Evolutionary conservation across 208 protist genomes (phyloP).

Genomic region (Porcisia hertigi): DNA sequence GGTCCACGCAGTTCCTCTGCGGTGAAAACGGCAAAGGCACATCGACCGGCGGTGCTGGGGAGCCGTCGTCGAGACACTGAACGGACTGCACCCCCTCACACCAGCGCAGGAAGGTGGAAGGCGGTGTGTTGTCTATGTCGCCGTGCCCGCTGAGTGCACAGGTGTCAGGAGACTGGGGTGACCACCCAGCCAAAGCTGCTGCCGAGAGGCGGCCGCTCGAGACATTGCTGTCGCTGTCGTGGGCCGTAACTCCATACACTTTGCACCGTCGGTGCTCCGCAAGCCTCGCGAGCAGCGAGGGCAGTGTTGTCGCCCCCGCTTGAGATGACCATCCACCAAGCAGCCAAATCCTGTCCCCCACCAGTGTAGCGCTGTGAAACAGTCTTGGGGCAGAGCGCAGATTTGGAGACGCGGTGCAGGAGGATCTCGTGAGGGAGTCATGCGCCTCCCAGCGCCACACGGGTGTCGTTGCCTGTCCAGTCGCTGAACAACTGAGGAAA

Average conservation of each 20-base stretch:
- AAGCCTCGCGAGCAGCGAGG: conserved; percentile 5
- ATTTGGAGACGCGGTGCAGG: neutral
- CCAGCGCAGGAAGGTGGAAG: conserved; percentile 15
- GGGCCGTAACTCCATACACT: conserved; percentile 10
- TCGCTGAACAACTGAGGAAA: conserved; percentile 7
- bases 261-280: conserved; percentile 29
- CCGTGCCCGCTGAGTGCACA: neutral
- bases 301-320: neutral
- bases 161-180: neutral
- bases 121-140: neutral
- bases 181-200: neutral
- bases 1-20: neutral
- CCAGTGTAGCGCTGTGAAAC: conserved; percentile 29
- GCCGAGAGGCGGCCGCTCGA: neutral
- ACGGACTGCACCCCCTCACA: conserved; percentile 19
- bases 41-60: conserved; percentile 19
- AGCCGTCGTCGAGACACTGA: conserved; percentile 18
- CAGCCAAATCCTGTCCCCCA: conserved; percentile 26
- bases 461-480: neutral
- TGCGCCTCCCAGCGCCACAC: conserved; percentile 1
- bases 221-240: neutral
- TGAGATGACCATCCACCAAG: conserved; percentile 18
- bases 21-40: neutral
- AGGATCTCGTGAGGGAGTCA: neutral
- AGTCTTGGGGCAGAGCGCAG: neutral